These are phyloP conservation scores for Plantago coronopus DNA, from an alignment of 305 asterid species.

Conservation along the genomic window DNA sequence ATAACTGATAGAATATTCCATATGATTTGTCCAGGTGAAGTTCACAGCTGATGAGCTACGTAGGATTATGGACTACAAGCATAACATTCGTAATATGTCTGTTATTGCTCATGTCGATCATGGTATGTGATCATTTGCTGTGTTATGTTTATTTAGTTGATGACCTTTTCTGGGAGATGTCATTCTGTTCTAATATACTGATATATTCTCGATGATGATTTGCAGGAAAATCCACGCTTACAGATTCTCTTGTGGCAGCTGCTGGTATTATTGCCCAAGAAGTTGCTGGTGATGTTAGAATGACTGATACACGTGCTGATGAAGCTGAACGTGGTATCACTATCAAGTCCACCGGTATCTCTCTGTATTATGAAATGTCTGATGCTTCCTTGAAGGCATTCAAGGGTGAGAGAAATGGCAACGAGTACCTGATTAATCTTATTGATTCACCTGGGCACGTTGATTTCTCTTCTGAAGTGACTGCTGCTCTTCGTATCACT, in stretches of 20 bases:
- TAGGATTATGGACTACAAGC: slow-evolving; percentile 28
- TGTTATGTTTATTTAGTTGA: no score
- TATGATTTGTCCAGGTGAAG: slow-evolving; percentile 27
- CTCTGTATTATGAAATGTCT: slow-evolving; percentile 37
- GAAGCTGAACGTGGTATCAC: slow-evolving; percentile 45
- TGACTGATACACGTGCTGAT: slow-evolving; percentile 41
- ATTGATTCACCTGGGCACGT: slow-evolving; percentile 42
- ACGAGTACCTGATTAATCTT: slow-evolving; percentile 44
- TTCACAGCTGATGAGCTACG: slow-evolving; percentile 29
- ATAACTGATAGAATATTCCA: no score
- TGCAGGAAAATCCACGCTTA: slow-evolving; percentile 38
- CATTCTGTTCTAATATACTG: no score
- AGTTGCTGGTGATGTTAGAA: slow-evolving; percentile 39
- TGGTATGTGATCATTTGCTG: neutral
- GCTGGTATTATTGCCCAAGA: slow-evolving; percentile 44
- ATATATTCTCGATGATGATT: neutral
- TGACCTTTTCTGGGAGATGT: no score
- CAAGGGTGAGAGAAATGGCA: slow-evolving; percentile 33
- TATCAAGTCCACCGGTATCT: slow-evolving; percentile 38
- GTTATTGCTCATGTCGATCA: slow-evolving; percentile 15
- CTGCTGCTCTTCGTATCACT: slow-evolving; percentile 38
- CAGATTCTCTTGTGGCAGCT: slow-evolving; percentile 46
- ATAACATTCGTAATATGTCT: slow-evolving; percentile 23
- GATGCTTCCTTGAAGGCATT: slow-evolving; percentile 29
- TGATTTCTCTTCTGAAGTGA: slow-evolving; percentile 40